These are phyloP conservation scores for Penicillium silybi DNA, from an alignment of 495 filamentous ascomycete genomes.

Conservation along the genomic window DNA sequence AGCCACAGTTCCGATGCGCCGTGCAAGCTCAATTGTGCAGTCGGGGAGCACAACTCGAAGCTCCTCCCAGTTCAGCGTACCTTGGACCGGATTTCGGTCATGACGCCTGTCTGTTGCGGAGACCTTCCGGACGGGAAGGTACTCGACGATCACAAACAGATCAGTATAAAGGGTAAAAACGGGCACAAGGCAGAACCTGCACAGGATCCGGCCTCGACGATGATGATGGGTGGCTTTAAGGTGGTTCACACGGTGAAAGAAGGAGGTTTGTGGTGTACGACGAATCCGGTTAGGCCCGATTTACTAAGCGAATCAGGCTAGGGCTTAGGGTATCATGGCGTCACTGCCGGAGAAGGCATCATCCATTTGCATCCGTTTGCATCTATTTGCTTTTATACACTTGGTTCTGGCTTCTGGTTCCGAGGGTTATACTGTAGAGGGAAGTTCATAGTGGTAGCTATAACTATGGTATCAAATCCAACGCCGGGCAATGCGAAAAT, in stretches of 20 bases:
- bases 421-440: not conserved
- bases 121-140: constrained; percentile 47
- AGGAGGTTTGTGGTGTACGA: constrained; percentile 24
- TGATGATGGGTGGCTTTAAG: constrained; percentile 20
- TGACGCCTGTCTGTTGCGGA: constrained; percentile 47
- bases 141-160: constrained; percentile 42
- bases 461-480: constrained; percentile 24
- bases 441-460: not conserved
- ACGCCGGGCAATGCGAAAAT: constrained; percentile 28
- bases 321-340: constrained; percentile 28
- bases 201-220: constrained; percentile 29
- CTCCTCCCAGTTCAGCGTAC: constrained; percentile 28
- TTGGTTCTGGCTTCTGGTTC: not conserved
- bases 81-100: constrained; percentile 51
- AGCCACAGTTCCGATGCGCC: constrained; percentile 17
- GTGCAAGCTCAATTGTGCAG: constrained; percentile 8
- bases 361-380: constrained; percentile 5
- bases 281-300: constrained; percentile 27
- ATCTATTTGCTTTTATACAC: too few relatives aligned
- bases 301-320: constrained; percentile 29
- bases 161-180: constrained; percentile 19
- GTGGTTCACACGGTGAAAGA: constrained; percentile 4
- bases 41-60: constrained; percentile 5
- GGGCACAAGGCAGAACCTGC: constrained; percentile 39
- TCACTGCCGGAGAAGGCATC: constrained; percentile 21